Evolutionary conservation across 257 asterid species (phyloP), one percentile per base, ranked within the genome.

Genomic region (Solanum verrucosum): DNA sequence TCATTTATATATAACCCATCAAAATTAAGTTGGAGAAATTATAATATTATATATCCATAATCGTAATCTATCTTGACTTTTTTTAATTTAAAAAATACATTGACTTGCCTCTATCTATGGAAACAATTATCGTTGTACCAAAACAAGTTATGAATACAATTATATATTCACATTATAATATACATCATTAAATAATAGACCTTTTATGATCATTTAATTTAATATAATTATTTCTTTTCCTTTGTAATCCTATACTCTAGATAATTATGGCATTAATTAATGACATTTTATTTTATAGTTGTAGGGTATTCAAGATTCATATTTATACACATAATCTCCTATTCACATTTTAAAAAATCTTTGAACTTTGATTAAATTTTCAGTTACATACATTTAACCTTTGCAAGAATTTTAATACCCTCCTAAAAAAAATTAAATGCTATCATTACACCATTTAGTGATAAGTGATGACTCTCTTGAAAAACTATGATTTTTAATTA

Each of bases 111-210:
- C 65, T 18, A 56, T 56, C 0, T 56, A 56, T 63, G 70, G 67
- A 59, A 56, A 52, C 70, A 63, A 63, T n/a, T 63, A 63, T 9
- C 7, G 0, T 0, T n/a, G 14, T 63, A 63, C 31, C 71, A 63
- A 4, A n/a, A 0, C 0, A n/a, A 9, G 9, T 2, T n/a, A 5
- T 6, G 1, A 27, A 25, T 68, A 1, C 37, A 13, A 27, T 68
- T 14, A 68, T 68, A 7, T 27, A 13, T 68, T 68, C 23, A 68
- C 20, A 68, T 11, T 25, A 63, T 27, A 68, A 56, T 56, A 56
- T 6, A 6, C n/a, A 56, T 6, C 18, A 13, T 68, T 29, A 68
- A 67, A 27, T 67, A 12, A n/a, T 25, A 13, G 1, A 27, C 74
- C 20, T 27, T 67, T 5, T 67, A 12, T 27, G 4, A 27, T 67